Percentiles rank a stretch among this genome's conserved stretches.
Conservation (phyloP, 2,329 filamentous ascomycete genomes). For the Epichloe brachyelytri region DNA sequence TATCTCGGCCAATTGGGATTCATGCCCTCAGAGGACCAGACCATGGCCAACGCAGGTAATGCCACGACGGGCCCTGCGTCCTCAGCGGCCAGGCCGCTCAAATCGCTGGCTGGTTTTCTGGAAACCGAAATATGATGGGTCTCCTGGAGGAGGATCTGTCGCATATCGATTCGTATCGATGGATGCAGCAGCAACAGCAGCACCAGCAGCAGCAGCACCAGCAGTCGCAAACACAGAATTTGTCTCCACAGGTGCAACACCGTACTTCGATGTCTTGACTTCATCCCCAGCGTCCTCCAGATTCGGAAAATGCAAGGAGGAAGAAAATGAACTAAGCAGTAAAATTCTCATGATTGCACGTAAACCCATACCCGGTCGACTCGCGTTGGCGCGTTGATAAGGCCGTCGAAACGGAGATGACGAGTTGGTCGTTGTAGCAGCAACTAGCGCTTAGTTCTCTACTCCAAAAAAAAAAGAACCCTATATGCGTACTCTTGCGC, state of each 20-base stretch:
- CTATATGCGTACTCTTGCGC: neutral
- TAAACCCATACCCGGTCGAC: neutral
- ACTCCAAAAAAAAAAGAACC: neutral
- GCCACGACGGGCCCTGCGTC: conserved; percentile 7
- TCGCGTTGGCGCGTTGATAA: neutral
- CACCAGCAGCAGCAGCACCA: neutral
- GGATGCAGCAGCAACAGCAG: conserved; percentile 16
- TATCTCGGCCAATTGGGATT: conserved; percentile 53
- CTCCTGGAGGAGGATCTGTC: conserved; percentile 49
- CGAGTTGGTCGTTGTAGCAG: neutral
- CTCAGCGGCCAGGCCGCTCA: conserved; percentile 28
- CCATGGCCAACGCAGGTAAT: conserved; percentile 13
- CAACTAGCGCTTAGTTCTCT: neutral
- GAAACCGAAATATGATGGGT: conserved; percentile 51
- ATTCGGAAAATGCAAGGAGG: neutral
- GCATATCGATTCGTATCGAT: conserved; percentile 26
- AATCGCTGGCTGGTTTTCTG: conserved; percentile 53
- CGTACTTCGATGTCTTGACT: neutral
- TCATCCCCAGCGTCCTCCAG: neutral
- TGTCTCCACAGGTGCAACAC: neutral
- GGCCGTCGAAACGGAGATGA: neutral
- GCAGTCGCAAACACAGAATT: conserved; percentile 1
- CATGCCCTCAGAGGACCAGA: conserved; percentile 30
- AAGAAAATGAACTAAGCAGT: neutral
- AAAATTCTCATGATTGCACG: neutral